A percentile compares a stretch with the other conserved stretches of the same genome.
Evolutionary conservation across 805 yeast genomes (phyloP).

Genomic region (Yamadazyma ubonensis): DNA sequence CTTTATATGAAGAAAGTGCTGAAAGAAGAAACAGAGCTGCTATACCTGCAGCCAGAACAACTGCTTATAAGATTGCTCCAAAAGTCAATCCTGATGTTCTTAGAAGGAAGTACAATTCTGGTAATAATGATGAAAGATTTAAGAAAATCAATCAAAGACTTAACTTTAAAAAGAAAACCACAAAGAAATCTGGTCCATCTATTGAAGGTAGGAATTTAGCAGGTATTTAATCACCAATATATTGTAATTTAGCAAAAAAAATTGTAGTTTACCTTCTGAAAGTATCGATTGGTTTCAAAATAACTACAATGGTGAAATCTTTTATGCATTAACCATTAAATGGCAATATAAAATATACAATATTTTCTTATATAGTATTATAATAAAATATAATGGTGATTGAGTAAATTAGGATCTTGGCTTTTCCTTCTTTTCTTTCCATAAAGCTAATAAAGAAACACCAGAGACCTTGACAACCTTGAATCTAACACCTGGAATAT

Average conservation of each 20-base stretch:
- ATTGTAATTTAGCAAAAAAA: too few relatives aligned
- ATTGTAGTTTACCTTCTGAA: too few relatives aligned
- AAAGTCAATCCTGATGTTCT: constrained; percentile 56
- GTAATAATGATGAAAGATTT: constrained; percentile 69
- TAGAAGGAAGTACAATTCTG: constrained; percentile 34
- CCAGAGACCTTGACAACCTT: constrained; percentile 99
- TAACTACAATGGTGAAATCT: constrained; percentile 5
- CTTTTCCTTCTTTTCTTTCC: constrained; percentile 99
- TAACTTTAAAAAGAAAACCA: constrained; percentile 46
- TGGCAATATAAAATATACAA: constrained; percentile 16
- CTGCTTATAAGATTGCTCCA: constrained; percentile 91
- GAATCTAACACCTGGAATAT: constrained; percentile 99
- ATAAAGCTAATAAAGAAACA: constrained; percentile 98
- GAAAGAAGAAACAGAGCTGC: constrained; percentile 92
- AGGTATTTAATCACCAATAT: neutral
- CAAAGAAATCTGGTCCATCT: constrained; percentile 70
- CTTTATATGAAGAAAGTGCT: constrained; percentile 86
- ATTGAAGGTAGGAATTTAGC: constrained; percentile 69
- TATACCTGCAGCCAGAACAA: constrained; percentile 86
- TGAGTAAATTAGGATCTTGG: constrained; percentile 91
- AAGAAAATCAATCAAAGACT: constrained; percentile 68
- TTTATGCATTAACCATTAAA: constrained; percentile 17
- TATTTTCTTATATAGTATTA: constrained; percentile 8
- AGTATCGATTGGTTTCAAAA: too few relatives aligned
- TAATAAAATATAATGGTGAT: constrained; percentile 11